These are phyloP conservation scores for Xylaria sp. DNA, from an alignment of 2,329 filamentous ascomycete genomes.

Conservation along the genomic window DNA sequence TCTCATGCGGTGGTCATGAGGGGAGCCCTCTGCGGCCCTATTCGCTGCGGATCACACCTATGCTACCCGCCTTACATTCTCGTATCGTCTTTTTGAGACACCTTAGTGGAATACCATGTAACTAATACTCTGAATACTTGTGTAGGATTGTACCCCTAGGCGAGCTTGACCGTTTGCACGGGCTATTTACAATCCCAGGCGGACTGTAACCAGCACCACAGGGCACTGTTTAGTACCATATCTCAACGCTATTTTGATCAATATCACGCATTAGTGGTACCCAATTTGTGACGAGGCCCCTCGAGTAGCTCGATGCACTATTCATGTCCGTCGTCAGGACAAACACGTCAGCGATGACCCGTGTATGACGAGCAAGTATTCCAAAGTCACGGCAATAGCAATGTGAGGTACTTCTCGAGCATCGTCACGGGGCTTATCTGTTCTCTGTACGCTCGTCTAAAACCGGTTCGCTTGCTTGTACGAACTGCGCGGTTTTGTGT, in stretches of 20 bases:
- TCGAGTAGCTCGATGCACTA: neutral
- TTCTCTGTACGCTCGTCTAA: neutral
- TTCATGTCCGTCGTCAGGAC: neutral
- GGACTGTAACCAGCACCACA: neutral
- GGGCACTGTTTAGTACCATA: neutral
- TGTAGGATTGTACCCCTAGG: neutral
- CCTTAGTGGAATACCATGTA: neutral
- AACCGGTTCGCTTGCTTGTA: constrained; percentile 1
- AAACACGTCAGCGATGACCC: constrained; percentile 13
- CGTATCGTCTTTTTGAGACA: neutral
- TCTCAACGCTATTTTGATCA: neutral
- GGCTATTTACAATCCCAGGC: neutral
- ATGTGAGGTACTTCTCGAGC: neutral
- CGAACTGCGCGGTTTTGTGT: constrained; percentile 6
- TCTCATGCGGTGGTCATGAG: neutral
- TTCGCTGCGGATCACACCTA: neutral
- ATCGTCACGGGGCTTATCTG: neutral
- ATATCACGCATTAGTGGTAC: neutral
- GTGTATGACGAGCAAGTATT: constrained; percentile 18
- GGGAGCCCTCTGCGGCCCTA: neutral
- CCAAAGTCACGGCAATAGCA: neutral
- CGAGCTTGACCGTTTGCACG: neutral
- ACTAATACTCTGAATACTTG: constrained; percentile 4
- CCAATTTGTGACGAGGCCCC: neutral
- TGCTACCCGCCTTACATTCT: neutral